Percentiles rank a stretch among this genome's conserved stretches.
These are phyloP conservation scores for Lecanicillium sp. DNA, from an alignment of 2,329 filamentous ascomycete species.

Conservation along the genomic window DNA sequence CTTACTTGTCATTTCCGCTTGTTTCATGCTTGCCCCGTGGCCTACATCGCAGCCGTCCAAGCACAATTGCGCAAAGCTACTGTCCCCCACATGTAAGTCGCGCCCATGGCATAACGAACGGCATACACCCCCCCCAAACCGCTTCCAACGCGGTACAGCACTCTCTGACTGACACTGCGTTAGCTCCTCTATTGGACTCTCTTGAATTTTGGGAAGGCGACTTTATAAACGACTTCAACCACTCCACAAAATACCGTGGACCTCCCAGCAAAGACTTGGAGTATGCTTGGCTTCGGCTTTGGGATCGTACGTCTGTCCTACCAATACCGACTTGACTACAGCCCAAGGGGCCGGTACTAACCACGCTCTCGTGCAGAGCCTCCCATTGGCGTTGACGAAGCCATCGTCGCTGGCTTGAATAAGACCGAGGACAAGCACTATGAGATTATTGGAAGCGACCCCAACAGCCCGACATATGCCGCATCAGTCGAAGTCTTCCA, in stretches of 20 bases:
- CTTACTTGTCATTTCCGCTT: too few species aligned
- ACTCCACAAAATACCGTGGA: slow-evolving; percentile 4
- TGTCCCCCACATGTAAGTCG: too few species aligned
- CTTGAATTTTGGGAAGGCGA: slow-evolving; percentile 5
- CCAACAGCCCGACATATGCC: slow-evolving; percentile 6
- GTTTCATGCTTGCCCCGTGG: too few species aligned
- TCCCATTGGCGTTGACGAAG: slow-evolving; percentile 1
- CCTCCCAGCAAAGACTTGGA: slow-evolving; percentile 2
- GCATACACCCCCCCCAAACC: too few species aligned
- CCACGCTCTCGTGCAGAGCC: slow-evolving; percentile 2
- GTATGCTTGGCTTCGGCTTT: slow-evolving; percentile 5
- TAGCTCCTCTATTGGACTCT: neutral
- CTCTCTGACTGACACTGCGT: too few species aligned
- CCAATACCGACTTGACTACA: neutral
- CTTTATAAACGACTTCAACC: slow-evolving; percentile 3
- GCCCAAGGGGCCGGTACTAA: too few species aligned
- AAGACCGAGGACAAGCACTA: slow-evolving; percentile 3
- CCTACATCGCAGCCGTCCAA: too few species aligned
- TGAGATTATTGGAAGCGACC: neutral
- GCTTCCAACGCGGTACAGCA: too few species aligned
- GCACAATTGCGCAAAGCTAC: too few species aligned
- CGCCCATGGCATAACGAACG: too few species aligned
- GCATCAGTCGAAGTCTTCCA: slow-evolving; percentile 11
- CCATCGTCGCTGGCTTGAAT: slow-evolving; percentile 1
- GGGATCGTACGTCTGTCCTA: slow-evolving; percentile 4